A percentile compares a stretch with the other conserved stretches of the same genome.
Evolutionary conservation across 2,329 filamentous ascomycete genomes (phyloP).

Genomic region (Colletotrichum godetiae): DNA sequence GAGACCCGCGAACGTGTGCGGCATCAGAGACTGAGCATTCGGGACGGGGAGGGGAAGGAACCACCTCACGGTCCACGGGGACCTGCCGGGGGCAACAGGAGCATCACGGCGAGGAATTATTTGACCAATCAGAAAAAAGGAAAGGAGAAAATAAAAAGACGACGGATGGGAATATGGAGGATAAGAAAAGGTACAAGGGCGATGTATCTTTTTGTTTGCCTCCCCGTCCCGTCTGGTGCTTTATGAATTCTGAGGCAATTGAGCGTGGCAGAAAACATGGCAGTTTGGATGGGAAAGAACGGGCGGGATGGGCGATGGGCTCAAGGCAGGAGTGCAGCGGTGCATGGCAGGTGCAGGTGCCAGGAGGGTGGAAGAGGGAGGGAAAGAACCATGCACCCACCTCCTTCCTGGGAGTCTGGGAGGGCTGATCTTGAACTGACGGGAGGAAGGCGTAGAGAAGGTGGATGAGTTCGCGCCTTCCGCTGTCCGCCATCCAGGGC

Average conservation of each 20-base stretch:
- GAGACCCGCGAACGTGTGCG: constrained; percentile 12
- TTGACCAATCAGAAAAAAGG: constrained; percentile 36
- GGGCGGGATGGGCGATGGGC: neutral
- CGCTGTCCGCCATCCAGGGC: too few relatives aligned
- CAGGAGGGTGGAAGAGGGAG: neutral
- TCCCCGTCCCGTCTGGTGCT: neutral
- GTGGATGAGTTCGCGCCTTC: neutral
- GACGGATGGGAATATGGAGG: constrained; percentile 9
- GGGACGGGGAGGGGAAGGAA: neutral
- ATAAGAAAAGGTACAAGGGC: constrained; percentile 32
- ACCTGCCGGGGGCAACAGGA: neutral
- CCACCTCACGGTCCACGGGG: neutral
- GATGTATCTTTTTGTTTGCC: constrained; percentile 27
- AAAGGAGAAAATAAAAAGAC: constrained; percentile 6
- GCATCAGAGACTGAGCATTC: constrained; percentile 27
- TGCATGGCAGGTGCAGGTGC: neutral
- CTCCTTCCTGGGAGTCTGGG: neutral
- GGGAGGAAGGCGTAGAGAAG: neutral
- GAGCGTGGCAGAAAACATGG: constrained; percentile 12
- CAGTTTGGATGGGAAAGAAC: constrained; percentile 18
- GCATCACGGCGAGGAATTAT: neutral
- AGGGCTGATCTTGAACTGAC: constrained; percentile 16
- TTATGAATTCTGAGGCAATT: neutral
- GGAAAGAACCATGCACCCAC: neutral
- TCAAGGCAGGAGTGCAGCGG: neutral